These are phyloP conservation scores for Globisporangium barbulae DNA, from an alignment of 352 stramenopile species.

Conservation along the genomic window DNA sequence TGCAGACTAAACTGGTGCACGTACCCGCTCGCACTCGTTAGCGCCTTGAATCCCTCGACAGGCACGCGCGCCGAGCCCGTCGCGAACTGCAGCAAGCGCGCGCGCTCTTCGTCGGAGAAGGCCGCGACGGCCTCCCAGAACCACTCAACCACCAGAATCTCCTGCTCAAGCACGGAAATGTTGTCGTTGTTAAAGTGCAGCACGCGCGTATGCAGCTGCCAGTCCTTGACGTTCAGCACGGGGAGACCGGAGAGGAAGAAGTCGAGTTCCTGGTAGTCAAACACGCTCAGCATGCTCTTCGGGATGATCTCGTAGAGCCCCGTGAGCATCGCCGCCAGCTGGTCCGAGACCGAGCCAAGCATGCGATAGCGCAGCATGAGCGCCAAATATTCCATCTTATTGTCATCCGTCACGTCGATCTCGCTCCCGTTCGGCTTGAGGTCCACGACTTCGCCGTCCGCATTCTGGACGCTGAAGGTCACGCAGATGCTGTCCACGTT, in stretches of 20 bases:
- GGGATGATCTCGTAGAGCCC: conserved; percentile 93
- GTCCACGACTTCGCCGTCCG: conserved; percentile 81
- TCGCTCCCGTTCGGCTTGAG: conserved; percentile 88
- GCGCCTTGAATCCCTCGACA: conserved; percentile 75
- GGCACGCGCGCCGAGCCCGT: conserved; percentile 95
- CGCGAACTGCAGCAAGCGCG: conserved; percentile 96
- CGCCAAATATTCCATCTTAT: conserved; percentile 94
- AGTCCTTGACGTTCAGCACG: conserved; percentile 85
- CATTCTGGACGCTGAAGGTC: conserved; percentile 67
- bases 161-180: conserved; percentile 37
- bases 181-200: conserved; percentile 43
- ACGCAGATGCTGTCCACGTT: conserved; percentile 67
- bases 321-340: conserved; percentile 89
- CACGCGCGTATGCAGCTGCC: conserved; percentile 73
- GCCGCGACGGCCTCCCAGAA: conserved; percentile 87
- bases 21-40: conserved; percentile 79
- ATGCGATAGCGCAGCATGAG: conserved; percentile 93
- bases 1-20: conserved; percentile 81
- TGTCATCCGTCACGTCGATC: conserved; percentile 93
- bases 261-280: conserved; percentile 96
- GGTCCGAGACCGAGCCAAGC: conserved; percentile 85
- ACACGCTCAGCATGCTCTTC: conserved; percentile 84
- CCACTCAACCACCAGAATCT: conserved; percentile 81
- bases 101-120: conserved; percentile 92
- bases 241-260: conserved; percentile 89